Conservation (phyloP, 2,329 filamentous ascomycete species). For the Aspergillus glaucus region DNA sequence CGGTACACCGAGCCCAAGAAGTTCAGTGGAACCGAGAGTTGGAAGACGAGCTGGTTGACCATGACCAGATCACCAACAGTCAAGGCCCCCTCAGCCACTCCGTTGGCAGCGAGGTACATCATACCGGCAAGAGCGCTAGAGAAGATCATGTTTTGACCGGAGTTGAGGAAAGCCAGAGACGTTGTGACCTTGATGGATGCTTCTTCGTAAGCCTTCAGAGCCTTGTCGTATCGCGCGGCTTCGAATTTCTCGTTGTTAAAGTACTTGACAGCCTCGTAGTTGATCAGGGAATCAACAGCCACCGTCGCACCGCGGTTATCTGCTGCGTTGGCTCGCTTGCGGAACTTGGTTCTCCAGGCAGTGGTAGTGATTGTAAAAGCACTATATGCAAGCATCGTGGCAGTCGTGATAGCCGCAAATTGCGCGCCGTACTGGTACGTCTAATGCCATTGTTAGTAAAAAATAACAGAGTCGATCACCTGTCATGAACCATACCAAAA, state of each 20-base stretch:
- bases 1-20: conserved; percentile 97
- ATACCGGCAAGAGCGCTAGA: conserved; percentile 87
- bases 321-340: conserved; percentile 88
- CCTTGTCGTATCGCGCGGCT: conserved; percentile 80
- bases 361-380: conserved; percentile 97
- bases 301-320: conserved; percentile 95
- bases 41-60: conserved; percentile 98
- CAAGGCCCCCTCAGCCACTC: conserved; percentile 71
- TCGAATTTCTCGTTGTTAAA: conserved; percentile 99
- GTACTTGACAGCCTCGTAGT: conserved; percentile 98
- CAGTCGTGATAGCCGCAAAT: conserved; percentile 82
- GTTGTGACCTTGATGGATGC: conserved; percentile 96
- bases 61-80: conserved; percentile 96
- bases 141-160: conserved; percentile 95
- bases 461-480: not conserved
- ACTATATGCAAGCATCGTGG: conserved; percentile 89
- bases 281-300: conserved; percentile 93
- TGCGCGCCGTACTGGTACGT: conserved; percentile 91
- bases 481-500: conserved; percentile 52
- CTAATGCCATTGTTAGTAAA: conserved; percentile 27
- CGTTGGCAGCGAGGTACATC: conserved; percentile 95
- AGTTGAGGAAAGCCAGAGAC: conserved; percentile 86
- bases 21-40: conserved; percentile 92
- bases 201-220: conserved; percentile 78
- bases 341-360: conserved; percentile 93